Percentiles rank a stretch among this genome's conserved stretches.
phyloP scores from a whole-genome alignment of 2,329 filamentous ascomycete genomes.

The Pseudogymnoascus sp. region DNA sequence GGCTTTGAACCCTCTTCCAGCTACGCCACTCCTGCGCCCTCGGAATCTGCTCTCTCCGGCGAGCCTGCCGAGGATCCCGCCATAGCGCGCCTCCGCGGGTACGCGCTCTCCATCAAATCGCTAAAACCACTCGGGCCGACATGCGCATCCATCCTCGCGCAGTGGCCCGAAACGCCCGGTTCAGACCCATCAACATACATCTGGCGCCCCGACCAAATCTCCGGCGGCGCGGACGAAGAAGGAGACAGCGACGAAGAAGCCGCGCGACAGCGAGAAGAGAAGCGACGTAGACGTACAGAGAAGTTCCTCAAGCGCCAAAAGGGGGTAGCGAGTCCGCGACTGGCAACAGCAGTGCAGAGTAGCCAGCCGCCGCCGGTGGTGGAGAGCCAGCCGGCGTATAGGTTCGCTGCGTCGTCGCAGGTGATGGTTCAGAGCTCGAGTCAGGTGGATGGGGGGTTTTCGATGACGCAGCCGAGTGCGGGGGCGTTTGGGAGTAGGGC shows the following conservation, averaged over 20 bases:
- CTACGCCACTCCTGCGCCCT: constrained; percentile 24
- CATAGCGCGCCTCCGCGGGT: constrained; percentile 31
- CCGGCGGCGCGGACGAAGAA: constrained; percentile 16
- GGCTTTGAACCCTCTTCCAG: constrained; percentile 15
- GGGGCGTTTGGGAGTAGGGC: constrained; percentile 41
- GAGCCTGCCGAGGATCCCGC: constrained; percentile 26
- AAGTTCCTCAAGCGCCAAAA: constrained; percentile 25
- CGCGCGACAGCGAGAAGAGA: constrained; percentile 20
- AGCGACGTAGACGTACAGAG: constrained; percentile 26
- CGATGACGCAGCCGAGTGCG: constrained; percentile 42
- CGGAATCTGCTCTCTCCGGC: constrained; percentile 23
- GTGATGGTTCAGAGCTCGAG: neutral
- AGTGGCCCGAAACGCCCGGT: constrained; percentile 33
- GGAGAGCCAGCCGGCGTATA: neutral
- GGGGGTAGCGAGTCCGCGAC: constrained; percentile 3
- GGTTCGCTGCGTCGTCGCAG: neutral
- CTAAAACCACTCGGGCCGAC: constrained; percentile 21
- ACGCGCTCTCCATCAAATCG: constrained; percentile 28
- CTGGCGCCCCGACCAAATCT: constrained; percentile 23
- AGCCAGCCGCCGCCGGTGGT: neutral
- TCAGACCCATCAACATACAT: constrained; percentile 30
- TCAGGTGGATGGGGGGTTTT: constrained; percentile 24
- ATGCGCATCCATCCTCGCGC: constrained; percentile 27
- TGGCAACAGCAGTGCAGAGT: neutral
- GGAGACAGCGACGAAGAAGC: constrained; percentile 17